Conservation (phyloP, 495 filamentous ascomycete genomes). For the Entonaema liquescens region DNA sequence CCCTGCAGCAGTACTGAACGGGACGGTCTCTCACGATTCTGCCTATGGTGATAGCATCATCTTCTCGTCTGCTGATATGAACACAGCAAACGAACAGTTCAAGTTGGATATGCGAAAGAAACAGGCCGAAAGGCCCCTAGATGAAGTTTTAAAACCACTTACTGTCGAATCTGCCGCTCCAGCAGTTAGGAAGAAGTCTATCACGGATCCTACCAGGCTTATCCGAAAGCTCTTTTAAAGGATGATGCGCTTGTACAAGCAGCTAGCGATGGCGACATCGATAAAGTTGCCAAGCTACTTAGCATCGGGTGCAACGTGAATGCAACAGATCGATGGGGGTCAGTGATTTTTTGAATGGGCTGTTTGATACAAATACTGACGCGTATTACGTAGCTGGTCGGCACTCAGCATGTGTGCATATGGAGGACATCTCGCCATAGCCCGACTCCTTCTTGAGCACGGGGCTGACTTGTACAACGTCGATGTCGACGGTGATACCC, state of each 20-base stretch:
- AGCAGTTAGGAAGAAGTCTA: conserved; percentile 25
- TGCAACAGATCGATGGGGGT: conserved; percentile 39
- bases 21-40: conserved; percentile 9
- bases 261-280: conserved; percentile 37
- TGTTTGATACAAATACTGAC: conserved; percentile 12
- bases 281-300: conserved; percentile 38
- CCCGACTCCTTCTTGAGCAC: conserved; percentile 42
- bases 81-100: conserved; percentile 29
- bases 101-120: conserved; percentile 33
- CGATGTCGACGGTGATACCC: conserved; percentile 44
- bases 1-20: background rate
- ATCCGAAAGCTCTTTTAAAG: conserved; percentile 36
- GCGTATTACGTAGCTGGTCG: conserved; percentile 31
- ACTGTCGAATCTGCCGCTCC: conserved; percentile 10
- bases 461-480: conserved; percentile 45
- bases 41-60: conserved; percentile 22
- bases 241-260: conserved; percentile 45
- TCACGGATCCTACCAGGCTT: conserved; percentile 23
- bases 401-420: conserved; percentile 45
- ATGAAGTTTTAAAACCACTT: conserved; percentile 16
- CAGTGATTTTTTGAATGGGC: background rate
- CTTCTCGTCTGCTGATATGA: conserved; percentile 28
- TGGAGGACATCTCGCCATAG: conserved; percentile 37
- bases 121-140: conserved; percentile 20
- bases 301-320: conserved; percentile 42